Evolutionary conservation across 2,329 filamentous ascomycete genomes (phyloP), one percentile per base, ranked within the genome.

Genomic region (Bipolaris gigantea): DNA sequence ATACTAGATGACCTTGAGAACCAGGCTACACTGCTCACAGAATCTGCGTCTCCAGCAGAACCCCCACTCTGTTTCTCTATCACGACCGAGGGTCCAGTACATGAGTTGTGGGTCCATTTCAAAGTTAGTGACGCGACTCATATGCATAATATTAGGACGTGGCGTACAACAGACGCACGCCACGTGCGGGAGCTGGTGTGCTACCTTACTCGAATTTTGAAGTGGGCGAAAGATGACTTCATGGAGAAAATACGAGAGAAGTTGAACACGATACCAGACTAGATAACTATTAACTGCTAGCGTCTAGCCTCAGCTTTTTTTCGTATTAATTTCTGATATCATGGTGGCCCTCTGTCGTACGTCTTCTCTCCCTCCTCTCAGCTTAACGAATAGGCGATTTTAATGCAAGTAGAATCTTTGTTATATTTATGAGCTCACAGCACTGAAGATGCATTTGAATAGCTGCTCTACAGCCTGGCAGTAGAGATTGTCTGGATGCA

Each of bases 41-140:
- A 9, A 48, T 18, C 50, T 21, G 13, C 43, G 35, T 48, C 38
- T 16, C 43, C 34, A 41, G 36, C 42, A 16, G 30, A 19, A 18
- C 25, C 45, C 30, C 30, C 2, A 7, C 46, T 50, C 25, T 56
- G 53, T 41, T 56, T 56, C 44, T 56, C 53, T 5, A 48, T 56
- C 18, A 45, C 44, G 18, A 56, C 58, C 8, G 58, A 50, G 43
- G 60, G 60, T 19, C 58, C 58, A n/a, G n/a, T 56, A 53, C 56
- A 63, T 39, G 59, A 63, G 46, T 36, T 63, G 34, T 63, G 58
- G 58, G 56, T 61, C n/a, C 56, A 61, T 48, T 63, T 55, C 43
- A 36, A 38, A 39, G 13, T 42, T 51, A 50, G 48, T 33, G 48
- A 43, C 2, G 51, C 48, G 18, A 50, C 33, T 19, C 51, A 57